Conservation (phyloP, 2,329 filamentous ascomycete species). For the Arthrobotrys pseudoclavata region DNA sequence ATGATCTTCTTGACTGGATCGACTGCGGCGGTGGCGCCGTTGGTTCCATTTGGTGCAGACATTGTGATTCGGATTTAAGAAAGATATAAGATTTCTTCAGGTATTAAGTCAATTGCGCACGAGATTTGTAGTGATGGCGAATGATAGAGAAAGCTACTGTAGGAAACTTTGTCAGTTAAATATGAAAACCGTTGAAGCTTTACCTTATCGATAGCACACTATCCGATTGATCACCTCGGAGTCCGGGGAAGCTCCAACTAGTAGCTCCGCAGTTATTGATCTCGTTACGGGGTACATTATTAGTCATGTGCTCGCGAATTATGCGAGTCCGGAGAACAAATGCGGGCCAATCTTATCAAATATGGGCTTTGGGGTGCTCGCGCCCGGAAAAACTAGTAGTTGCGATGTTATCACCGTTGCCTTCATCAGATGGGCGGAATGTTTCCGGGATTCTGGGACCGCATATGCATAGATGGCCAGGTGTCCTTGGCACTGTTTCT, state of each 20-base stretch:
- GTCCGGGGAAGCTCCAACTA: constrained; percentile 49
- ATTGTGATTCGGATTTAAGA: constrained; percentile 13
- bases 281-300: constrained; percentile 55
- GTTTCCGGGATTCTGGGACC: constrained; percentile 24
- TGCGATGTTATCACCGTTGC: not conserved
- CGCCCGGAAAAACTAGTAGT: constrained; percentile 21
- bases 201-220: constrained; percentile 44
- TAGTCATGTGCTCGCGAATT: constrained; percentile 32
- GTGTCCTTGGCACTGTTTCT: not conserved
- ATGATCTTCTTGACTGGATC: constrained; percentile 64
- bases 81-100: not conserved
- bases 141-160: not conserved
- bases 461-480: not conserved
- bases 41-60: constrained; percentile 36
- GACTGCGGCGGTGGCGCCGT: constrained; percentile 36
- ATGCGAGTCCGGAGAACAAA: constrained; percentile 4
- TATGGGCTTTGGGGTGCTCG: constrained; percentile 2
- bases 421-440: not conserved
- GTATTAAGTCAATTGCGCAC: not conserved
- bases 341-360: constrained; percentile 18
- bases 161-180: constrained; percentile 5
- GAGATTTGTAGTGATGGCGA: not conserved
- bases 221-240: constrained; percentile 40
- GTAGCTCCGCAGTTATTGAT: constrained; percentile 31
- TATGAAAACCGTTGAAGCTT: constrained; percentile 9